Percentiles rank a stretch among this genome's conserved stretches.
phyloP scores from a whole-genome alignment of 352 stramenopile species.

The Globisporangium echinulatum region DNA sequence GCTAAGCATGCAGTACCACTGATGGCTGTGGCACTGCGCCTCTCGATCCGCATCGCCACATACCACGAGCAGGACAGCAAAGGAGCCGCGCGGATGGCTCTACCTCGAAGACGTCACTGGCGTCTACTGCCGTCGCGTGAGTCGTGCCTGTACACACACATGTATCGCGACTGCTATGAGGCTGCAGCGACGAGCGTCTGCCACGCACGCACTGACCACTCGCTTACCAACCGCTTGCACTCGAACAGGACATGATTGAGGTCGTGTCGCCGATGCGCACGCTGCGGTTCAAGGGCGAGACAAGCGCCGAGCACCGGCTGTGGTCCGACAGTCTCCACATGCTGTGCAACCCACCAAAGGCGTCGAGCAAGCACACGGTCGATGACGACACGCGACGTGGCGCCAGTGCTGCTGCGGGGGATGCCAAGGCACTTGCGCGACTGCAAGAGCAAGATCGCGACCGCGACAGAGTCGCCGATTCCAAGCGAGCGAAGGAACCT shows the following conservation, averaged over 20 bases:
- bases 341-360: conserved; percentile 46
- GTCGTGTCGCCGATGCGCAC: conserved; percentile 68
- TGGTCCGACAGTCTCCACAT: conserved; percentile 79
- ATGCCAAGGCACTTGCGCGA: conserved; percentile 6
- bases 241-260: conserved; percentile 69
- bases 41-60: too few species aligned
- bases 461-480: conserved; percentile 24
- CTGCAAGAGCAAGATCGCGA: conserved; percentile 14
- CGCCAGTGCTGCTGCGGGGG: conserved; percentile 4
- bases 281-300: conserved; percentile 77
- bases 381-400: conserved; percentile 10
- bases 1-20: neutral
- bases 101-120: conserved; percentile 73
- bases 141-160: neutral
- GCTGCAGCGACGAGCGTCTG: neutral
- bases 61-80: conserved; percentile 35
- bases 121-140: conserved; percentile 64
- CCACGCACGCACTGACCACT: neutral
- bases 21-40: neutral
- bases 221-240: neutral
- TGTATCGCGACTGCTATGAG: too few species aligned
- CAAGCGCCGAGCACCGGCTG: conserved; percentile 60
- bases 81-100: conserved; percentile 72
- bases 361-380: conserved; percentile 8
- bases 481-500: conserved; percentile 14